phyloP scores from a whole-genome alignment of 2,329 filamentous ascomycete genomes.

The Ascochyta fabae region DNA sequence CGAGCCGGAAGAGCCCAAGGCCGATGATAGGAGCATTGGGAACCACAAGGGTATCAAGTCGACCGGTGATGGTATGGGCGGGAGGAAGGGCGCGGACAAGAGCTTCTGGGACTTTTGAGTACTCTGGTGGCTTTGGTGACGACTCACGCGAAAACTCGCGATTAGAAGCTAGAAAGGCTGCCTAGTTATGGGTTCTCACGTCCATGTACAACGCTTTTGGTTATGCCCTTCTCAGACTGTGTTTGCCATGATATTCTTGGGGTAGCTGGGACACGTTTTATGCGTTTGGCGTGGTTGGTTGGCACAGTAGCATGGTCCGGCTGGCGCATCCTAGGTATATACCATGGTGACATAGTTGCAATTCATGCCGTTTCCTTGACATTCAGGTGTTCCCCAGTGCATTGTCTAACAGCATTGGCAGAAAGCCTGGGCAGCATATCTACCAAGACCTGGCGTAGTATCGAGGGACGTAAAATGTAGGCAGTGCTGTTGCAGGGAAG shows the following conservation, averaged over 20 bases:
- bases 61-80: constrained; percentile 49
- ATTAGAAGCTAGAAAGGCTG: too few relatives aligned
- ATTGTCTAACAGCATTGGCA: too few relatives aligned
- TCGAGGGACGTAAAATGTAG: too few relatives aligned
- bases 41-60: constrained; percentile 36
- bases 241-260: background rate
- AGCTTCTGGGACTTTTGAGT: constrained; percentile 42
- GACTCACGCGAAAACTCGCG: background rate
- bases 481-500: too few relatives aligned
- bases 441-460: too few relatives aligned
- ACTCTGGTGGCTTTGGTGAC: background rate
- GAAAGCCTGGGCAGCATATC: too few relatives aligned
- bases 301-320: constrained; percentile 3
- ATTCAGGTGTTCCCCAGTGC: background rate
- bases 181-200: too few relatives aligned
- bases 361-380: constrained; percentile 4
- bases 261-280: constrained; percentile 1
- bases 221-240: background rate
- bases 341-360: constrained; percentile 11
- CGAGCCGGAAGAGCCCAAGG: constrained; percentile 34
- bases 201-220: constrained; percentile 2
- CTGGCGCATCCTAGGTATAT: constrained; percentile 16
- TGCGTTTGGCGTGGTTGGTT: background rate
- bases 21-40: constrained; percentile 18
- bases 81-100: constrained; percentile 43